A percentile compares a stretch with the other conserved stretches of the same genome.
phyloP scores from a whole-genome alignment of 257 asterid genomes.

The Lavandula angustifolia region DNA sequence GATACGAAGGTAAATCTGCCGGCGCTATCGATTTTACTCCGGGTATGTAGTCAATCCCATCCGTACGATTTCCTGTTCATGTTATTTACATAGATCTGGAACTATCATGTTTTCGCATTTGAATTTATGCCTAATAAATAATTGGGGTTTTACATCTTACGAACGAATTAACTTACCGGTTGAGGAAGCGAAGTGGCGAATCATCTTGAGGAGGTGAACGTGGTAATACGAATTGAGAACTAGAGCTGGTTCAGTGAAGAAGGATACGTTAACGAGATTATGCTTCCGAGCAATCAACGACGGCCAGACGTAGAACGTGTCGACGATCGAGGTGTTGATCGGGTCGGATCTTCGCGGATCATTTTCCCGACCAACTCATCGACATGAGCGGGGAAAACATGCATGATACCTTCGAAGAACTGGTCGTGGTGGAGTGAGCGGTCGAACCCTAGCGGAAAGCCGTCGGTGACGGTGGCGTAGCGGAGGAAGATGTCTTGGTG shows the following conservation, averaged over 20 bases:
- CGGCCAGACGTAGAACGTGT: conserved; percentile 51
- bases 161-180: conserved; percentile 23
- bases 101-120: too few species aligned
- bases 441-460: conserved; percentile 44
- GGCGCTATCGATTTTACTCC: conserved; percentile 51
- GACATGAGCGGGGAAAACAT: conserved; percentile 29
- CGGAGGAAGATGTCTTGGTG: conserved; percentile 32
- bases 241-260: conserved; percentile 57
- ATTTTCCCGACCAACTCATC: conserved; percentile 43
- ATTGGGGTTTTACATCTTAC: not conserved
- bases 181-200: conserved; percentile 42
- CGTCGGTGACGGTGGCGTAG: conserved; percentile 40
- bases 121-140: too few species aligned
- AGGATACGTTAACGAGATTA: conserved; percentile 45
- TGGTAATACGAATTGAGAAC: conserved; percentile 48
- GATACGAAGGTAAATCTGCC: conserved; percentile 52
- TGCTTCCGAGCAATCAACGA: conserved; percentile 44
- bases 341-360: conserved; percentile 32
- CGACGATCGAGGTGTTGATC: conserved; percentile 44
- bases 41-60: conserved; percentile 49
- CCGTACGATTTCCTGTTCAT: conserved; percentile 39
- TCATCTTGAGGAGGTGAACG: conserved; percentile 38
- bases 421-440: conserved; percentile 40
- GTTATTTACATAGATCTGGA: too few species aligned
- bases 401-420: conserved; percentile 33